Evolutionary conservation across 1,284 basidiomycete genomes (phyloP).

Genomic region (Ceratobasidium sp.): DNA sequence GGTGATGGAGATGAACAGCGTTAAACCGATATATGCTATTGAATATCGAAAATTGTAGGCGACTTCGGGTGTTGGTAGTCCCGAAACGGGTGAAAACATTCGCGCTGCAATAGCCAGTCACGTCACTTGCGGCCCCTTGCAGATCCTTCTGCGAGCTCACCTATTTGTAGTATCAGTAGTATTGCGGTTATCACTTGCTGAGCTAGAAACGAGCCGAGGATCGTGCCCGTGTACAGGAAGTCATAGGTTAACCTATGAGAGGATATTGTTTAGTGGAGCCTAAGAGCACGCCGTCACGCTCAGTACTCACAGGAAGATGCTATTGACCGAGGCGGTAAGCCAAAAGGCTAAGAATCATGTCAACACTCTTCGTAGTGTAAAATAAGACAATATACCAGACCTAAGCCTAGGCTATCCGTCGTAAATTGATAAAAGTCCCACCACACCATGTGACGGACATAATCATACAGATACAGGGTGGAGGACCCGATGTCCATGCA

Average conservation of each 20-base stretch:
- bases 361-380: no score
- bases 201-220: constrained; percentile 13
- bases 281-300: neutral
- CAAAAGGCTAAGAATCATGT: neutral
- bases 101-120: neutral
- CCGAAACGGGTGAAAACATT: neutral
- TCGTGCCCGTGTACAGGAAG: constrained; percentile 4
- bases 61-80: neutral
- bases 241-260: neutral
- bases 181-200: neutral
- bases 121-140: neutral
- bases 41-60: neutral
- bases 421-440: no score
- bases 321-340: neutral
- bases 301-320: neutral
- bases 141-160: neutral
- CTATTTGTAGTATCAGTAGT: neutral
- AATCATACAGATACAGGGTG: no score
- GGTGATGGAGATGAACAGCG: no score
- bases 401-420: no score
- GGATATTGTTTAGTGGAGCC: neutral
- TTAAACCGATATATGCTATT: no score
- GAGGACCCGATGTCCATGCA: no score
- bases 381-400: no score
- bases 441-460: no score